Conservation (phyloP, 225 moss, liverwort and hornwort genomes). For the Polytrichum formosum region DNA sequence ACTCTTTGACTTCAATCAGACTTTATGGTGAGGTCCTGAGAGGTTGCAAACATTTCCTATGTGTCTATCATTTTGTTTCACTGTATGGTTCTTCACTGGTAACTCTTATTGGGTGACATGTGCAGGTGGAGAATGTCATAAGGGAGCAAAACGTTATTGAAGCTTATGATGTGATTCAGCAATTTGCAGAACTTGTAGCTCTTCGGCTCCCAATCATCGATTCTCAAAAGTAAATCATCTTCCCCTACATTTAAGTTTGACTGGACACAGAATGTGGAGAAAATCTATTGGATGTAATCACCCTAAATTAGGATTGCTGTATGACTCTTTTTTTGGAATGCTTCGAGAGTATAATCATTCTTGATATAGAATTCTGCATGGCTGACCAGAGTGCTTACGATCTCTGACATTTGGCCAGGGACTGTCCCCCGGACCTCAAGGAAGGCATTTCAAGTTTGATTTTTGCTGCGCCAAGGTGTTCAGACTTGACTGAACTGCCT, state of each 20-base stretch:
- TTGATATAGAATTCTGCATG: too few relatives aligned
- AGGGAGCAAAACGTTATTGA: constrained; percentile 68
- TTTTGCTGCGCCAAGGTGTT: constrained; percentile 66
- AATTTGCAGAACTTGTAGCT: constrained; percentile 70
- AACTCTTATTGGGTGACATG: constrained; percentile 16
- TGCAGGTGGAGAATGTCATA: constrained; percentile 73
- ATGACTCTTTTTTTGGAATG: not conserved
- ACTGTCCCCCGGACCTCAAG: constrained; percentile 67
- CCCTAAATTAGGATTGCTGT: not conserved
- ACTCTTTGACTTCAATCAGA: too few relatives aligned
- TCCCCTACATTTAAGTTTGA: not conserved
- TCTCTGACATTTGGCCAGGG: constrained; percentile 33
- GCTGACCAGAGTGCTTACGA: too few relatives aligned
- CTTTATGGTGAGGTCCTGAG: too few relatives aligned
- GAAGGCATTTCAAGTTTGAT: constrained; percentile 63
- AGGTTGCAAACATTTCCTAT: too few relatives aligned
- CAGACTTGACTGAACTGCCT: constrained; percentile 66
- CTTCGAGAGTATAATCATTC: not conserved
- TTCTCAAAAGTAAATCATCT: constrained; percentile 54
- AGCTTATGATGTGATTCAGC: constrained; percentile 59
- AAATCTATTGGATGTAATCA: not conserved
- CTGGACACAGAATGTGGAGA: not conserved
- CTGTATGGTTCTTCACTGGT: not conserved
- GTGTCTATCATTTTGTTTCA: not conserved
- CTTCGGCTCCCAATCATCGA: constrained; percentile 65